phyloP scores from a whole-genome alignment of 768 basidiomycete genomes.

The Xerocomellus amylosporus region DNA sequence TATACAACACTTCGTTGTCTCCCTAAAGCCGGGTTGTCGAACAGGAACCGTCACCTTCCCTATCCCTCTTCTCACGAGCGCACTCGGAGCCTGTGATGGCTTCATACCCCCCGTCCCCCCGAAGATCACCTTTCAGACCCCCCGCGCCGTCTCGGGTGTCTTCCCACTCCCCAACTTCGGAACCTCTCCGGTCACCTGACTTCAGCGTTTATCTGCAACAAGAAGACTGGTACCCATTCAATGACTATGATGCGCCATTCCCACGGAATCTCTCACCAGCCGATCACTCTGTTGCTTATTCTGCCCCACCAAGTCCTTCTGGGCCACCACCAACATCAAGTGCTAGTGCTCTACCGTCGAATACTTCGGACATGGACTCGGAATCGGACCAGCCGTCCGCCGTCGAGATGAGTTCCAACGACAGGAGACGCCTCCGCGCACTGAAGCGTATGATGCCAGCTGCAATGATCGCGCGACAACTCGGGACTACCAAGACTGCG shows the following conservation, averaged over 20 bases:
- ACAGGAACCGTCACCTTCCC: conserved; percentile 9
- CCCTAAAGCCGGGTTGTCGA: neutral
- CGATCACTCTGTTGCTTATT: neutral
- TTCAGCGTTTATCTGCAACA: conserved; percentile 15
- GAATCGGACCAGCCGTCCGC: conserved; percentile 19
- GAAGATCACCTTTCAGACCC: conserved; percentile 1
- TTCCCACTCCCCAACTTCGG: conserved; percentile 7
- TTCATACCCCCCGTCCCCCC: conserved; percentile 1
- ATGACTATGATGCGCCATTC: conserved; percentile 4
- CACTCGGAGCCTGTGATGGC: conserved; percentile 13
- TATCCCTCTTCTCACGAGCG: conserved; percentile 4
- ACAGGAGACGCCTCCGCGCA: conserved; percentile 37
- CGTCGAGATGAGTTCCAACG: conserved; percentile 25
- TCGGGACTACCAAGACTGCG: conserved; percentile 15
- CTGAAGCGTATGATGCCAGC: conserved; percentile 54
- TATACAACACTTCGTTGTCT: neutral
- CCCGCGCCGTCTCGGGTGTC: conserved; percentile 3
- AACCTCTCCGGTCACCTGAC: conserved; percentile 7
- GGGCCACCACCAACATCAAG: conserved; percentile 17
- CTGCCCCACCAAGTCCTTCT: conserved; percentile 17
- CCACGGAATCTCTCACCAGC: conserved; percentile 6
- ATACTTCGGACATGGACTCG: conserved; percentile 14
- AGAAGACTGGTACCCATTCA: conserved; percentile 12
- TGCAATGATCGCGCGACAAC: conserved; percentile 44
- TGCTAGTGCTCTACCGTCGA: conserved; percentile 15